Conservation (phyloP, 768 basidiomycete genomes). For the Lactarius tabidus region DNA sequence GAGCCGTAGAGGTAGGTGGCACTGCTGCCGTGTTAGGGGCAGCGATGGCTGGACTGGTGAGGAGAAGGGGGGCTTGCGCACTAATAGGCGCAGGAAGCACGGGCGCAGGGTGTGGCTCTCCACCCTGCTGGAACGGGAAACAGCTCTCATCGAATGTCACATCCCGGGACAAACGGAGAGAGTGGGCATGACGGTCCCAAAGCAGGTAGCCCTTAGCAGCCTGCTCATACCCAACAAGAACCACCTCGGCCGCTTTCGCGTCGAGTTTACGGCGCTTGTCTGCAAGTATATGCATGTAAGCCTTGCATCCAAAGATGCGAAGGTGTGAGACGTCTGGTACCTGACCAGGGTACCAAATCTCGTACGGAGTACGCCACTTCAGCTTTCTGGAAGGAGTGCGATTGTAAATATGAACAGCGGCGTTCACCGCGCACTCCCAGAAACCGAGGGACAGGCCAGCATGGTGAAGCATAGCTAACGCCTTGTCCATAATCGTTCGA, state of each 20-base stretch:
- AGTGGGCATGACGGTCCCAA: no score
- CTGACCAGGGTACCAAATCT: conserved; percentile 1
- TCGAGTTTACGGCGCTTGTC: not conserved
- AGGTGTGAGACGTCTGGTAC: conserved; percentile 20
- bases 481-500: no score
- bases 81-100: no score
- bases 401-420: conserved; percentile 39
- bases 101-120: no score
- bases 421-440: conserved; percentile 38
- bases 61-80: no score
- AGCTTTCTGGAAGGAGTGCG: conserved; percentile 31
- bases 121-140: no score
- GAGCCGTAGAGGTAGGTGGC: no score
- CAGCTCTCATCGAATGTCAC: no score
- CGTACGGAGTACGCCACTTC: conserved; percentile 28
- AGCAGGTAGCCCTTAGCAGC: no score
- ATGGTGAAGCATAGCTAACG: conserved; percentile 34
- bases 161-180: no score
- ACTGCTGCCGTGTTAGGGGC: no score
- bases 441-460: conserved; percentile 35
- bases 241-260: not conserved
- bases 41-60: no score
- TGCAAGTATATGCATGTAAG: conserved; percentile 14
- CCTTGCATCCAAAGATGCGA: conserved; percentile 12
- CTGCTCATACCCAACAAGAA: conserved; percentile 6